phyloP scores from a whole-genome alignment of 345 rosid genomes.

The Heritiera fomes region DNA sequence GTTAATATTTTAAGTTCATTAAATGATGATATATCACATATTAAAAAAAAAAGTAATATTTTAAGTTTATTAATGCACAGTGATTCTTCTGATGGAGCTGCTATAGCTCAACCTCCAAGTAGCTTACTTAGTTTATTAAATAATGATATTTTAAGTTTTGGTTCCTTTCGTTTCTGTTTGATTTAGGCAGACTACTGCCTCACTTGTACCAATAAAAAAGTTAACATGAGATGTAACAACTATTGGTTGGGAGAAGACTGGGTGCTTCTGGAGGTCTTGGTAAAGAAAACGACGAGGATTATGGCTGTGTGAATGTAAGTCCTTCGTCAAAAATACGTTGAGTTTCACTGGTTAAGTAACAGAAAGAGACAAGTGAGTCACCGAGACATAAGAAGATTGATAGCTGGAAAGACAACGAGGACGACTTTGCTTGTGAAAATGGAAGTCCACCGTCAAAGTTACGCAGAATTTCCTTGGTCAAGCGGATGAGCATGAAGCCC shows the following conservation, averaged over 20 bases:
- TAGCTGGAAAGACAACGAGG: slow-evolving; percentile 35
- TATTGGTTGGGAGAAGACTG: slow-evolving; percentile 39
- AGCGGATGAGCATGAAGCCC: slow-evolving; percentile 37
- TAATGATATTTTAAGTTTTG: too few relatives aligned
- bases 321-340: slow-evolving; percentile 65
- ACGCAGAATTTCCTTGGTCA: slow-evolving; percentile 47
- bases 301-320: slow-evolving; percentile 53
- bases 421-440: slow-evolving; percentile 42
- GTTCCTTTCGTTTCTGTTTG: too few relatives aligned
- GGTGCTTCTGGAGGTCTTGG: slow-evolving; percentile 16
- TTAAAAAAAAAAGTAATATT: too few relatives aligned
- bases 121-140: too few relatives aligned
- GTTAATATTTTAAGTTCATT: too few relatives aligned
- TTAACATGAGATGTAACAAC: background rate
- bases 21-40: too few relatives aligned
- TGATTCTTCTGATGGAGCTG: too few relatives aligned
- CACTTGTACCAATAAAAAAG: too few relatives aligned
- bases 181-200: too few relatives aligned
- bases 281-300: slow-evolving; percentile 35
- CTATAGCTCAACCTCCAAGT: too few relatives aligned
- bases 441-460: slow-evolving; percentile 60
- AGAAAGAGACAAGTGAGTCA: slow-evolving; percentile 32
- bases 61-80: too few relatives aligned
- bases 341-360: slow-evolving; percentile 59
- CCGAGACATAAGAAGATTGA: slow-evolving; percentile 32